Conservation (phyloP, 805 yeast genomes). For the Lachancea fermentati region DNA sequence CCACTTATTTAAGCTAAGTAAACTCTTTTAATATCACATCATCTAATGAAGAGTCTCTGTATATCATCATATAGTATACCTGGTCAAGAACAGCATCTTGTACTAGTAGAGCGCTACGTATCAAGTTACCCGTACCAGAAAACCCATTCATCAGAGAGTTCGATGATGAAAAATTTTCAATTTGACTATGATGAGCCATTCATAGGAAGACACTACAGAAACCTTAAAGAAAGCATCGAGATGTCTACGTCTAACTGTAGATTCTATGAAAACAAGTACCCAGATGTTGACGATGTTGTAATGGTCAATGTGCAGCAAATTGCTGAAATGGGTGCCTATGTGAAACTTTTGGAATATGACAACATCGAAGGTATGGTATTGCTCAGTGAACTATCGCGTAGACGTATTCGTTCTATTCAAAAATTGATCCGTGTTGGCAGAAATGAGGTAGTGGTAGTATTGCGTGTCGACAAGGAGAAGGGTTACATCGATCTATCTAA, state of each 20-base stretch:
- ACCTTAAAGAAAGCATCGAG: constrained; percentile 1
- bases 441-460: constrained; percentile 95
- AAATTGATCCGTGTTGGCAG: constrained; percentile 96
- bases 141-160: neutral
- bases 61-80: too few relatives aligned
- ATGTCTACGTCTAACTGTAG: constrained; percentile 92
- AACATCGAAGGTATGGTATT: constrained; percentile 98
- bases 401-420: constrained; percentile 97
- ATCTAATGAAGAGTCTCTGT: too few relatives aligned
- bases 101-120: too few relatives aligned
- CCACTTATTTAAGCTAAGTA: too few relatives aligned
- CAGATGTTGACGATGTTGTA: constrained; percentile 97
- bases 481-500: constrained; percentile 97
- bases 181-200: neutral
- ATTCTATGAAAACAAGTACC: constrained; percentile 96
- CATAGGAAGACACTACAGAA: neutral
- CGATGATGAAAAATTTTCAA: neutral
- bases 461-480: constrained; percentile 97
- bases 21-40: too few relatives aligned
- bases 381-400: constrained; percentile 91
- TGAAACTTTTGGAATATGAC: constrained; percentile 91
- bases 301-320: constrained; percentile 98
- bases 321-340: constrained; percentile 99
- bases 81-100: too few relatives aligned
- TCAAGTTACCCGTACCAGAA: neutral